Conservation (phyloP, 78 protist species). For the Diacronema lutheri region DNA sequence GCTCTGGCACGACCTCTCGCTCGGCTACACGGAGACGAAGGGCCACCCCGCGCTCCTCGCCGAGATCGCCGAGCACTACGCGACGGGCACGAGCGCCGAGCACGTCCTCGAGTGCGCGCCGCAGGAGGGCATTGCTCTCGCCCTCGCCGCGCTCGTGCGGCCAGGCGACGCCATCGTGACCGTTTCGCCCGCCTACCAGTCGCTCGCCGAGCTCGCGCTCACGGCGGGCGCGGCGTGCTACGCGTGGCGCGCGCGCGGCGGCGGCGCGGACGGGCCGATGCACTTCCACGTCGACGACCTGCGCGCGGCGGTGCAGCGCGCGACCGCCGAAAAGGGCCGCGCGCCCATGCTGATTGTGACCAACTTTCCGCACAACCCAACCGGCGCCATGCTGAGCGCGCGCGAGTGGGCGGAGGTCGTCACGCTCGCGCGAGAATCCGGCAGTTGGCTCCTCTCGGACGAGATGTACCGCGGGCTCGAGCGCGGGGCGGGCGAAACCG, state of each 20-base stretch:
- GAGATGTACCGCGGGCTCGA: constrained; percentile 31
- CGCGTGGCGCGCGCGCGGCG: neutral
- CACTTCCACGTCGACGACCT: neutral
- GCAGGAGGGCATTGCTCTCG: neutral
- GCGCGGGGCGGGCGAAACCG: neutral
- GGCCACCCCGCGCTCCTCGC: neutral
- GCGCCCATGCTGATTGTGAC: neutral
- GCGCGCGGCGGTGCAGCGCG: neutral
- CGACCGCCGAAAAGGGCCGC: neutral
- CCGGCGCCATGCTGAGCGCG: constrained; percentile 1
- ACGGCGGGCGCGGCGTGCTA: neutral
- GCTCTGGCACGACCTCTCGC: neutral
- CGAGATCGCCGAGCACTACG: neutral
- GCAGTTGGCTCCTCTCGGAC: neutral
- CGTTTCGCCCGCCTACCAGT: constrained; percentile 2
- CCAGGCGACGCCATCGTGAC: neutral
- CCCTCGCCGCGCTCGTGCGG: neutral
- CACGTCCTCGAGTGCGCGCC: neutral
- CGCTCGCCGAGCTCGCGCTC: neutral
- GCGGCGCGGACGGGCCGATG: neutral
- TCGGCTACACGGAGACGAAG: neutral
- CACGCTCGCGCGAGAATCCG: neutral
- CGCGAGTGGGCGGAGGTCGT: neutral
- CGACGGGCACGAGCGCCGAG: neutral
- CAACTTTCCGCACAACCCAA: constrained; percentile 18